Evolutionary conservation across 768 basidiomycete species (phyloP).

Genomic region (Tricholoma terreum): DNA sequence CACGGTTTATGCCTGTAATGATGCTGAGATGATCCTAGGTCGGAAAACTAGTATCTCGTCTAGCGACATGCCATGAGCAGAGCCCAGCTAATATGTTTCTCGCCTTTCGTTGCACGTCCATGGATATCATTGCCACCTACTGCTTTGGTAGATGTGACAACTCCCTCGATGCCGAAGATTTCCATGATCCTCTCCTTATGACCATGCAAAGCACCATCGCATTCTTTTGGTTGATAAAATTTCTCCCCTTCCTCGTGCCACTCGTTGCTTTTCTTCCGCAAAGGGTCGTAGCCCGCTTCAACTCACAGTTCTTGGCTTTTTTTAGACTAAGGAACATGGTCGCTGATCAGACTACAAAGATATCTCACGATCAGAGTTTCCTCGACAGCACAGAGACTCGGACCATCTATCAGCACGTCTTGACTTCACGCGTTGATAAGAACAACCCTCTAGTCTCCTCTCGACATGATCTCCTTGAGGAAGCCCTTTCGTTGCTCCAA

Average conservation of each 20-base stretch:
- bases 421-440: constrained; percentile 9
- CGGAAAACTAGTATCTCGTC: constrained; percentile 24
- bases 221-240: constrained; percentile 29
- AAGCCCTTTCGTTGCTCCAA: constrained; percentile 34
- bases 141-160: constrained; percentile 35
- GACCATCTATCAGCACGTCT: constrained; percentile 21
- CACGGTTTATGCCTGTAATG: not conserved
- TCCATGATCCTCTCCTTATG: constrained; percentile 32
- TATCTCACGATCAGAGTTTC: constrained; percentile 10
- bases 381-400: constrained; percentile 10
- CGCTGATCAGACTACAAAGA: constrained; percentile 12
- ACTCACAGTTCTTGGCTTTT: constrained; percentile 9
- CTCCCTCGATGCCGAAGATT: constrained; percentile 29
- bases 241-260: constrained; percentile 27
- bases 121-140: constrained; percentile 43
- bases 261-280: constrained; percentile 11
- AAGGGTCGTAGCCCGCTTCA: constrained; percentile 7
- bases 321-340: constrained; percentile 7
- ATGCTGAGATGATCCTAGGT: constrained; percentile 22
- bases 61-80: constrained; percentile 12
- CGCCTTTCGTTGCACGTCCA: constrained; percentile 39
- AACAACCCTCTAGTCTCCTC: not conserved
- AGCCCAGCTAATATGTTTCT: constrained; percentile 33
- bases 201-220: constrained; percentile 28
- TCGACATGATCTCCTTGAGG: constrained; percentile 24